Base-by-base conservation (phyloP, 2,329 filamentous ascomycete genomes). In the Bimuria novae-zelandiae region DNA sequence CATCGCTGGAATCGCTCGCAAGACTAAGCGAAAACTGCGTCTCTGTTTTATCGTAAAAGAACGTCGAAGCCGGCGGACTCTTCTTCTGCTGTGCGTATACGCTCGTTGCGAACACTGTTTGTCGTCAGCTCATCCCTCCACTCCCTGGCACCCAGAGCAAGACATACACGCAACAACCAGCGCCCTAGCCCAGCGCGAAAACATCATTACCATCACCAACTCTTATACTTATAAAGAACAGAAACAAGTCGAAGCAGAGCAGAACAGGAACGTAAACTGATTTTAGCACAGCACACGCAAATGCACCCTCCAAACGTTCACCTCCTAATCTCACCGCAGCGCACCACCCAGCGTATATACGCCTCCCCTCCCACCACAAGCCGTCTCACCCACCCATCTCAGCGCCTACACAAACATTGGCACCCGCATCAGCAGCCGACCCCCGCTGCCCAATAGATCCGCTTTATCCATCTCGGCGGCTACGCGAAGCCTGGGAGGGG, bases 21-120 rank as follows among this genome's bases (percentile, higher is more conserved):
- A 74, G 46, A 23, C 68, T 72, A 46, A 74, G 16, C 10, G 69
- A 72, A 59, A 74, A 74, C 30, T 71, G 68, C 3, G 70, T 74
- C 52, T 69, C 62, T 8, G 70, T 73, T 17, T 67, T 42, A 2
- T 47, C 44, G 12, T 70, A 52, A 48, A 57, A 73, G 41, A 73
- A 69, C 0, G 69, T 74, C n/a, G 70, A 65, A 30, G 67, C 66
- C 16, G 62, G 53, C 12, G 65, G 51, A 25, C 61, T 52, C 22
- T 62, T 52, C 22, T 62, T 58, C 27, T 37, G 44, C 44, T 69
- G 55, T 25, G 61, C 64, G 3, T 44, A 51, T 5, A 57, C 51
- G 40, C 57, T 42, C 7, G 51, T 27, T 19, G 62, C 41, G 8
- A 62, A 57, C 23, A 64, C 67, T 68, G 35, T 10, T 14, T 21